Conservation (phyloP, 805 yeast genomes). For the Lachancea mirantina region DNA sequence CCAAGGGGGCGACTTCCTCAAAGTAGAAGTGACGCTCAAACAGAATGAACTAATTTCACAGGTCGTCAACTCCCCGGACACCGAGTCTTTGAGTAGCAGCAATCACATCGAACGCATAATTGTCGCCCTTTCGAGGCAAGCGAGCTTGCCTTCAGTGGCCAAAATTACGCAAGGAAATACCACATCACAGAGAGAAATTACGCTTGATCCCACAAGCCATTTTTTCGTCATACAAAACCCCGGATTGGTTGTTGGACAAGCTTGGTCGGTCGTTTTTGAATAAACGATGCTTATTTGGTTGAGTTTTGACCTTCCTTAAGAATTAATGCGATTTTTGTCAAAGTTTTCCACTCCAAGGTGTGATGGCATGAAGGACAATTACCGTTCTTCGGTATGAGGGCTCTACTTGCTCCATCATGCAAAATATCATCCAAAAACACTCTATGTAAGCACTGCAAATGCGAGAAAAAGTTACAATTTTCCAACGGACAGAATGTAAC, state of each 20-base stretch:
- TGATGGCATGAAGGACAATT: constrained; percentile 27
- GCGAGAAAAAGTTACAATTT: constrained; percentile 31
- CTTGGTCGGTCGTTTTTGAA: constrained; percentile 2
- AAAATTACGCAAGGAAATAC: constrained; percentile 1
- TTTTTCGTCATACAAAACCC: constrained; percentile 4
- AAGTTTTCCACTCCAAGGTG: constrained; percentile 24
- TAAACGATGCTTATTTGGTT: neutral
- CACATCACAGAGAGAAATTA: neutral
- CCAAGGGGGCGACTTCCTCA: constrained; percentile 42
- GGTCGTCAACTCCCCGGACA: constrained; percentile 14
- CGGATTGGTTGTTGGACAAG: neutral
- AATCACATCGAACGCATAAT: too few relatives aligned
- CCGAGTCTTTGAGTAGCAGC: neutral
- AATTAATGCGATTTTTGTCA: constrained; percentile 15
- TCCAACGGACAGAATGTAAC: constrained; percentile 31
- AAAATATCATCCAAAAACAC: constrained; percentile 15
- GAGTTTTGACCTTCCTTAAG: neutral
- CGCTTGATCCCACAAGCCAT: neutral
- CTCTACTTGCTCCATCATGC: constrained; percentile 10
- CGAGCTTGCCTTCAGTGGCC: too few relatives aligned
- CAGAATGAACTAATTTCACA: constrained; percentile 29
- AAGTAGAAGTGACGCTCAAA: constrained; percentile 35
- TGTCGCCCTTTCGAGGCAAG: too few relatives aligned
- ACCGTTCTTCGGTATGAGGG: constrained; percentile 25
- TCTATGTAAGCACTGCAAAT: constrained; percentile 36